Conservation (phyloP, 2,329 filamentous ascomycete genomes). For the Penicillium sp. region DNA sequence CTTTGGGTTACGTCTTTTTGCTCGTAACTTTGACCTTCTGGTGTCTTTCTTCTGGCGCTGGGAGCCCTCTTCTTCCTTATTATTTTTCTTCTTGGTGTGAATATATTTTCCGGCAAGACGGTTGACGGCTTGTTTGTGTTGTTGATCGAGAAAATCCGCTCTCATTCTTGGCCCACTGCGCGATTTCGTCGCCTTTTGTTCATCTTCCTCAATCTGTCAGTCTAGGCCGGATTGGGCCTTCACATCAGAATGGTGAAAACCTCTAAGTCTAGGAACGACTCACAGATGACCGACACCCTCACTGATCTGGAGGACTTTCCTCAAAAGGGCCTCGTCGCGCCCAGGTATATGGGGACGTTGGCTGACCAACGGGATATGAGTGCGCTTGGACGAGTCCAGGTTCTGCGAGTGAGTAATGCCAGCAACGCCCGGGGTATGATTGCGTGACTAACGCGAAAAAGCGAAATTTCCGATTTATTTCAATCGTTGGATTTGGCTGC, state of each 20-base stretch:
- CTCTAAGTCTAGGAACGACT: slow-evolving; percentile 15
- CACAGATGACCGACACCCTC: slow-evolving; percentile 16
- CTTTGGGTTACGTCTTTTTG: slow-evolving; percentile 13
- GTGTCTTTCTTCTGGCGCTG: background rate
- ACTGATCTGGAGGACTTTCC: slow-evolving; percentile 22
- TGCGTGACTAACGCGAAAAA: slow-evolving; percentile 21
- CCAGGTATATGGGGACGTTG: slow-evolving; percentile 42
- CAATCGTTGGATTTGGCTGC: slow-evolving; percentile 51
- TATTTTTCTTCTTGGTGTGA: background rate
- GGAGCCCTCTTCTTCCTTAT: background rate
- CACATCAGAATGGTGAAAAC: slow-evolving; percentile 15
- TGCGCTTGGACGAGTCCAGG: slow-evolving; percentile 44
- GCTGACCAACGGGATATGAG: slow-evolving; percentile 45
- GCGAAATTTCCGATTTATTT: slow-evolving; percentile 52
- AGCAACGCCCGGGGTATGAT: background rate
- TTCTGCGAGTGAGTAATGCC: slow-evolving; percentile 37
- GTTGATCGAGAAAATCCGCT: background rate
- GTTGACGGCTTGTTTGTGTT: background rate
- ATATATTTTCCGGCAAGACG: background rate
- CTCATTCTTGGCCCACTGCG: background rate
- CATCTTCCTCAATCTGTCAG: background rate
- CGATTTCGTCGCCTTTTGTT: background rate
- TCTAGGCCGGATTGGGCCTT: background rate
- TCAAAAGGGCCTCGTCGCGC: slow-evolving; percentile 35
- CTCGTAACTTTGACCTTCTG: background rate